Percentiles rank a stretch among this genome's conserved stretches.
Conservation (phyloP, 169 alveolate species). For the Nephromyces sp. region DNA sequence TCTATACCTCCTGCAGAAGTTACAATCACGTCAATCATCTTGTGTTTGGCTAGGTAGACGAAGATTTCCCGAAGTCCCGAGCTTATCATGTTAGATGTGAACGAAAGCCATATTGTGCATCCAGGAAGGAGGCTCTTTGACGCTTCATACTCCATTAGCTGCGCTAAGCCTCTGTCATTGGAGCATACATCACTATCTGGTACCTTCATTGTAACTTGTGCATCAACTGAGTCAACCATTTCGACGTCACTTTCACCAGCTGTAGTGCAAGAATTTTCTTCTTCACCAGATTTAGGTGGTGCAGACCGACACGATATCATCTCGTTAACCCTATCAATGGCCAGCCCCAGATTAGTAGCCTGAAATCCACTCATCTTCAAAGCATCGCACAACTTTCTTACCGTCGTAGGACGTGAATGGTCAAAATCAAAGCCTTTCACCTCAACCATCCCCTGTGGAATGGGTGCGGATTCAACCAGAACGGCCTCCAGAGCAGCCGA, state of each 20-base stretch:
- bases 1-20: slow-evolving; percentile 99
- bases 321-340: slow-evolving; percentile 55
- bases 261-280: too few species aligned
- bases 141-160: background rate
- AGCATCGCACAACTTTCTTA: slow-evolving; percentile 44
- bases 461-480: slow-evolving; percentile 8
- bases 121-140: background rate
- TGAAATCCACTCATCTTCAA: slow-evolving; percentile 61
- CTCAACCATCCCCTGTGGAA: slow-evolving; percentile 21
- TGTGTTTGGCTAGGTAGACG: slow-evolving; percentile 64
- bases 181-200: too few species aligned
- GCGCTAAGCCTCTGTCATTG: too few species aligned
- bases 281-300: slow-evolving; percentile 51
- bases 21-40: slow-evolving; percentile 77
- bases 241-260: too few species aligned
- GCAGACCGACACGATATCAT: slow-evolving; percentile 71
- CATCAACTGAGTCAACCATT: background rate
- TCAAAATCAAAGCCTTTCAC: slow-evolving; percentile 72
- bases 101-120: slow-evolving; percentile 80
- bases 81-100: slow-evolving; percentile 83
- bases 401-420: slow-evolving; percentile 54
- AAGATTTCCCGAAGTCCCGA: slow-evolving; percentile 76
- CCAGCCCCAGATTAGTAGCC: slow-evolving; percentile 64
- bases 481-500: too few species aligned
- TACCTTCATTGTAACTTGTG: too few species aligned